Evolutionary conservation across 345 rosid species (phyloP), one percentile per base, ranked within the genome.

Genomic region (Salix viminalis): DNA sequence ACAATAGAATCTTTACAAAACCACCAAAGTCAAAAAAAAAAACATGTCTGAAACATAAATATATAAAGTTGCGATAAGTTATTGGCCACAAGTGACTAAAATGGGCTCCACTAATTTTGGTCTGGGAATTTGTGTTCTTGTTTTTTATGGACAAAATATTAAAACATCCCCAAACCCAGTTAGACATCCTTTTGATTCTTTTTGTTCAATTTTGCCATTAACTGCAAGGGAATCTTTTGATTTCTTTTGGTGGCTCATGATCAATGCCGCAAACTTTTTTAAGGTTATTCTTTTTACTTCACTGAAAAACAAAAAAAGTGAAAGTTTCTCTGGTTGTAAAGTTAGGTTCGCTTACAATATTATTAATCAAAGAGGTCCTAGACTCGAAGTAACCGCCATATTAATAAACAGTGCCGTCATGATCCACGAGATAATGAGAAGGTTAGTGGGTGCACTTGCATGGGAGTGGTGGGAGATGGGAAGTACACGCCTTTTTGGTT

Each of bases 391-490:
- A 81, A 44, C 81, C 73, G 71, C 69, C 75, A 72, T 76, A 76
- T 28, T 48, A 71, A 24, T 73, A 28, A 76, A 74, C 73, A 76
- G 76, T 10, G 8, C 1, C 48, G 21, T 71, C 75, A 70, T 62
- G 34, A 74, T 65, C 16, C 32, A 2, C 14, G 32, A 28, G 78
- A 21, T 18, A 74, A 62, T 77, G 78, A 36, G 26, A 64, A 23
- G 54, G 73, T 15, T 64, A 54, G 84, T 81, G 81, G 81, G 81
- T 21, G 50, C 18, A 62, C 36, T 70, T 64, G 70, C 50, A 64
- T 60, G 64, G 26, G 21, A 26, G 30, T 12, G 46, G 44, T 21
- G n/a, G 34, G n/a, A 52, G 46, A 28, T 21, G 32, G 50, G 11
- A 52, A 50, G 74, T 52, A 50, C 28, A 58, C 6, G 19, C 50